Percentiles rank a stretch among this genome's conserved stretches.
Conservation (phyloP, 2,329 filamentous ascomycete genomes). For the Fusarium musae region DNA sequence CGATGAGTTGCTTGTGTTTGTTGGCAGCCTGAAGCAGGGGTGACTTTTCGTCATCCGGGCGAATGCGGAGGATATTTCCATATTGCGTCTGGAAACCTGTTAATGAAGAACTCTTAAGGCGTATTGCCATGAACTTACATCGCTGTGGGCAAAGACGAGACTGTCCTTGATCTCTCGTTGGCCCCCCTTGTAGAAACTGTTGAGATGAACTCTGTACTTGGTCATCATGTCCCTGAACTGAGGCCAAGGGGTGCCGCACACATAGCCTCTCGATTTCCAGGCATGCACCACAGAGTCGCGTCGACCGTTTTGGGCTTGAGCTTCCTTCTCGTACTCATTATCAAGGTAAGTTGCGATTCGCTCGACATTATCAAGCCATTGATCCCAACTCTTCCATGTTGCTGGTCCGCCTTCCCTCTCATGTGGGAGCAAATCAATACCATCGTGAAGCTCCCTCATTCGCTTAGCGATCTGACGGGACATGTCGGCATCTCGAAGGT, state of each 20-base stretch:
- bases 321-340: slow-evolving; percentile 64
- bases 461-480: slow-evolving; percentile 95
- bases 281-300: slow-evolving; percentile 51
- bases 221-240: slow-evolving; percentile 79
- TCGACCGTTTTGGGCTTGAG: slow-evolving; percentile 28
- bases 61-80: slow-evolving; percentile 88
- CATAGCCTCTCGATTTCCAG: slow-evolving; percentile 77
- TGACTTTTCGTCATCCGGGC: slow-evolving; percentile 77
- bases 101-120: slow-evolving; percentile 2
- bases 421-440: slow-evolving; percentile 83
- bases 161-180: slow-evolving; percentile 73
- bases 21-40: slow-evolving; percentile 90
- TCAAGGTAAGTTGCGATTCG: slow-evolving; percentile 68
- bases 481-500: slow-evolving; percentile 83
- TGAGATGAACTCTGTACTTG: slow-evolving; percentile 81
- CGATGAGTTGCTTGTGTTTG: slow-evolving; percentile 93
- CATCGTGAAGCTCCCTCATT: slow-evolving; percentile 95
- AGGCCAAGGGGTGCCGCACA: slow-evolving; percentile 87
- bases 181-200: slow-evolving; percentile 73
- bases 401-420: slow-evolving; percentile 83
- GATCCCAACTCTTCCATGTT: slow-evolving; percentile 95
- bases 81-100: slow-evolving; percentile 82
- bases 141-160: slow-evolving; percentile 96
- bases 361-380: slow-evolving; percentile 78
- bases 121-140: slow-evolving; percentile 67